Percentiles rank a stretch among this genome's conserved stretches.
Evolutionary conservation across 2,329 filamentous ascomycete genomes (phyloP).

Genomic region (Penicillium sp.): DNA sequence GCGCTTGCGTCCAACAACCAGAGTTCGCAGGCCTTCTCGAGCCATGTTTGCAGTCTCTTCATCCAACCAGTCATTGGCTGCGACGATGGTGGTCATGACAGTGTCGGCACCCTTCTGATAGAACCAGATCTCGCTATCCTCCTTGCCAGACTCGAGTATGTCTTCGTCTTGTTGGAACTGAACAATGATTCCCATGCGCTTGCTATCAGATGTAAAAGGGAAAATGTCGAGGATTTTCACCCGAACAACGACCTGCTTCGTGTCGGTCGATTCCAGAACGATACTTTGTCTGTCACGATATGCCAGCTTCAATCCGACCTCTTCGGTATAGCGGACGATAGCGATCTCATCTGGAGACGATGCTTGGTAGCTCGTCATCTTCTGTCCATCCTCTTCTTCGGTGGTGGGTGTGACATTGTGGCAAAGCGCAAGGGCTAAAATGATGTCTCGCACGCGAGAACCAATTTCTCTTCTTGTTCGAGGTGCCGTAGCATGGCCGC

Average conservation of each 20-base stretch:
- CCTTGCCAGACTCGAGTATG: conserved; percentile 49
- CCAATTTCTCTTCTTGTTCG: conserved; percentile 91
- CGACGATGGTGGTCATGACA: conserved; percentile 95
- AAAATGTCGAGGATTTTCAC: conserved; percentile 93
- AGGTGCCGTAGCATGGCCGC: conserved; percentile 63
- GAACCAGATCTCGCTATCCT: conserved; percentile 87
- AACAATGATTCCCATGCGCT: conserved; percentile 96
- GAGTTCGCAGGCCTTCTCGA: conserved; percentile 86
- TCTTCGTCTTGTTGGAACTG: conserved; percentile 70
- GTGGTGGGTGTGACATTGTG: conserved; percentile 95
- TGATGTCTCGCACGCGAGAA: conserved; percentile 86
- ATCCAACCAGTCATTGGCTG: conserved; percentile 96
- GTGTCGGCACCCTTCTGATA: conserved; percentile 98
- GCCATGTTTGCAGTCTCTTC: conserved; percentile 99
- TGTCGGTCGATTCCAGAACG: conserved; percentile 74
- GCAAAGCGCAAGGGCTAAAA: conserved; percentile 87
- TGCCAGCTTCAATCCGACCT: conserved; percentile 79
- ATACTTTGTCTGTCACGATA: conserved; percentile 88
- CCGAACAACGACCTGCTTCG: conserved; percentile 72
- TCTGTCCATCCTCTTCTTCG: conserved; percentile 77
- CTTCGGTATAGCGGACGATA: conserved; percentile 94
- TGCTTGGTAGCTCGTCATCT: conserved; percentile 86
- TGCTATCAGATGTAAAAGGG: conserved; percentile 96
- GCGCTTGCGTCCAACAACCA: conserved; percentile 91
- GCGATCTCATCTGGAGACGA: conserved; percentile 98